Base-by-base conservation (phyloP, 805 yeast genomes). In the Candida andamanensis region DNA sequence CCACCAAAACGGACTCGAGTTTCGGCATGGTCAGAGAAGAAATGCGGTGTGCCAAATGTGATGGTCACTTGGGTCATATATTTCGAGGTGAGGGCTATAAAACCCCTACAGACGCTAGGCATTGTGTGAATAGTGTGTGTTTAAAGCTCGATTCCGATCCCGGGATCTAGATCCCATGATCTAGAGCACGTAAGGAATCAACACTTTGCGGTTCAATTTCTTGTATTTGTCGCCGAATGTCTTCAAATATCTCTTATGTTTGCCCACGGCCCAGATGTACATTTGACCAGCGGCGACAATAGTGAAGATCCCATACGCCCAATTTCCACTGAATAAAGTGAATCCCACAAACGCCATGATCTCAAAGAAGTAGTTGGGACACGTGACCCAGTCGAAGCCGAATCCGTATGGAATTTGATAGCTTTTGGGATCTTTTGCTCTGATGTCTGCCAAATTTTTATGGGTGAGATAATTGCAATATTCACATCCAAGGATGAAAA, bases 341-440 rank as follows among this genome's bases (percentile, higher is more conserved):
- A 80, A 77, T 17, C 71, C 58, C 1, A 80, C 52, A 95, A 96
- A 92, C 1, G 79, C 67, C 45, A 81, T 59, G 26, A 75, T 63
- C 67, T 92, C 98, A 56, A 87, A 90, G 45, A 86, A 81, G 58
- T 92, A 92, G 64, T 92, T 92, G 44, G 98, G 98, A 57, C 86
- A 83, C n/a, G 92, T 78, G 21, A 89, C 84, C 36, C 68, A 58
- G 39, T 75, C 69, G 53, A 92, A 92, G 7, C 90, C 83, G 46
- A 85, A 94, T 13, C 95, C 96, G 40, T 69, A 68, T 15, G 97
- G 94, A 46, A 83, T 80, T 29, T 64, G 72, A 43, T 80, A 80
- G 37, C 71, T 78, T 46, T 58, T 63, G 7, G 55, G 44, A 30
- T 75, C 63, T 25, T 63, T 69, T 4, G 69, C 49, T 47, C 92